Evolutionary conservation across 179 eudicot species (phyloP), one percentile per base, ranked within the genome.

Genomic region (Beta corolliflora): DNA sequence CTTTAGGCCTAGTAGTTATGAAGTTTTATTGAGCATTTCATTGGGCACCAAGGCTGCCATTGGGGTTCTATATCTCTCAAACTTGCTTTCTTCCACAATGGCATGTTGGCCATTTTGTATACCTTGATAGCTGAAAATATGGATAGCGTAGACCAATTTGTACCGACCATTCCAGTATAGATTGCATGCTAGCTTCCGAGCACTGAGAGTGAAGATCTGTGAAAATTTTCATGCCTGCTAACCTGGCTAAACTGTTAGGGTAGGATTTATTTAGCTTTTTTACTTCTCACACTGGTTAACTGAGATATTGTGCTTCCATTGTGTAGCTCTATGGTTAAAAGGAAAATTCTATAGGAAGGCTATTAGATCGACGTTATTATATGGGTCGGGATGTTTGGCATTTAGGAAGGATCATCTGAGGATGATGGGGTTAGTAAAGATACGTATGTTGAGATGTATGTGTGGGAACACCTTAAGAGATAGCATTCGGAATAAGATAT

Each of bases 171-270:
- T 41, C 63, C 9, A 74, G 1, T 41, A 18, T 53, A 14, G 18
- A n/a, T 70, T 52, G 29, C 19, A 59, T 71, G 23, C 50, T 46
- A 45, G 54, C 66, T 67, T 55, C 18, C 18, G 59, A 55, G 59
- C 59, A 10, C 59, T 55, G 59, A 55, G 59, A 55, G 59, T 55
- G 59, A 41, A 19, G 73, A 10, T 63, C 21, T 11, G 29, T 25
- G 31, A 6, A n/a, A 82, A 14, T 36, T 77, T 46, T n/a, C 66
- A 81, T 76, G 36, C 65, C 58, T 56, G 50, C 31, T 58, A 16
- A 73, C 9, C 55, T 16, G 25, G 66, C 5, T 7, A 29, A 31
- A 29, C 70, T 65, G 31, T 36, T 36, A 71, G 50, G 23, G 21
- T 54, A 13, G n/a, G 29, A 23, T 52, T 44, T 29, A 11, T 61